A percentile compares a stretch with the other conserved stretches of the same genome.
Evolutionary conservation across 2,329 filamentous ascomycete species (phyloP).

Genomic region (Ophiostoma triangulosporum): DNA sequence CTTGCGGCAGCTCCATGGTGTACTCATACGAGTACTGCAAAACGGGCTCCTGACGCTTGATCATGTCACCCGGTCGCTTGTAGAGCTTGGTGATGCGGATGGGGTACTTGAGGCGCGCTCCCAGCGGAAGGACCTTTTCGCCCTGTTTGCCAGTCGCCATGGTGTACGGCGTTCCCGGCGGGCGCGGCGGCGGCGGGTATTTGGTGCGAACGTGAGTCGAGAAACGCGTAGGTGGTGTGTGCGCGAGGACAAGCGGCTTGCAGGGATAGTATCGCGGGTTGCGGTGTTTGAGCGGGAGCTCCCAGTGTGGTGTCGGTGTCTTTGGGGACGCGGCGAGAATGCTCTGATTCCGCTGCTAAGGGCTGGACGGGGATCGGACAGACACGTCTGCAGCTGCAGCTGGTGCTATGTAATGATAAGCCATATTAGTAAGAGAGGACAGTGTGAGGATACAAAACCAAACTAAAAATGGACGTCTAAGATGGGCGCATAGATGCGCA

Average conservation of each 20-base stretch:
- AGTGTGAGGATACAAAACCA: slow-evolving; percentile 1
- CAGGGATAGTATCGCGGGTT: slow-evolving; percentile 9
- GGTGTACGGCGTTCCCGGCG: background rate
- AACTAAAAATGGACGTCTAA: slow-evolving; percentile 6
- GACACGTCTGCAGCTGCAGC: background rate
- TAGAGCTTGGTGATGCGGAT: slow-evolving; percentile 82
- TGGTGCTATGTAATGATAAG: slow-evolving; percentile 3
- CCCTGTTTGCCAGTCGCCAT: slow-evolving; percentile 14
- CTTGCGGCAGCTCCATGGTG: slow-evolving; percentile 60
- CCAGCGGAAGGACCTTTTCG: slow-evolving; percentile 31
- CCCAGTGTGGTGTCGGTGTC: background rate
- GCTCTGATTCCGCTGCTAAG: background rate
- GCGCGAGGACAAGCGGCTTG: slow-evolving; percentile 3
- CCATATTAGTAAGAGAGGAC: slow-evolving; percentile 14
- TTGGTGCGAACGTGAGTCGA: slow-evolving; percentile 11
- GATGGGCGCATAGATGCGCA: background rate
- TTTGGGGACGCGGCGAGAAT: background rate
- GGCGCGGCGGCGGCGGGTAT: slow-evolving; percentile 5
- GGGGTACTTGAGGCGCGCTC: slow-evolving; percentile 68
- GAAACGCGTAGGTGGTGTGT: slow-evolving; percentile 9
- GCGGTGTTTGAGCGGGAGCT: background rate
- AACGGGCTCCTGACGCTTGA: slow-evolving; percentile 64
- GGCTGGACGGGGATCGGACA: background rate
- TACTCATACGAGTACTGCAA: slow-evolving; percentile 82
- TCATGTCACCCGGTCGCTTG: slow-evolving; percentile 58